These are phyloP conservation scores for Linum tenue DNA, from an alignment of 345 rosid genomes.

Conservation along the genomic window DNA sequence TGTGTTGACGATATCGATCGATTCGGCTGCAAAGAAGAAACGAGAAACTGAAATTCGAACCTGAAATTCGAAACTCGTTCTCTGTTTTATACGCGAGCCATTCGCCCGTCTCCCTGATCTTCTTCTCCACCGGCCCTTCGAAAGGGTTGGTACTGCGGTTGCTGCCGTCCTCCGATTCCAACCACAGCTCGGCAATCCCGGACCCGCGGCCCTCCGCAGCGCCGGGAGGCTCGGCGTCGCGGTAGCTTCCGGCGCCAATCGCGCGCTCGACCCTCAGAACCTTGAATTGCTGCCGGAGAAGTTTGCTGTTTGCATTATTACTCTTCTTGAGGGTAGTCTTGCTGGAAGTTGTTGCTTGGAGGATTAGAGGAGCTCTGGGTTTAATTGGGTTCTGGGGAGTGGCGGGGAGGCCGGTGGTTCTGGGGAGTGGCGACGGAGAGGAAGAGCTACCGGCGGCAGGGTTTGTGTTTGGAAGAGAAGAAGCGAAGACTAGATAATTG, in stretches of 20 bases:
- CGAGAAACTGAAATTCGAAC: conserved; percentile 18
- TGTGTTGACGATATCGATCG: no score
- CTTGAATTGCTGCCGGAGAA: conserved; percentile 25
- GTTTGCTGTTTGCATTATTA: neutral
- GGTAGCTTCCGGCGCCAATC: conserved; percentile 72
- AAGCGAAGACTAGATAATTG: neutral
- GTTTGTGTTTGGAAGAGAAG: neutral
- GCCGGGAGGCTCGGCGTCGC: conserved; percentile 49
- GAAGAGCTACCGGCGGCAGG: neutral
- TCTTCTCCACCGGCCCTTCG: conserved; percentile 54
- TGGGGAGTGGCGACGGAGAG: neutral
- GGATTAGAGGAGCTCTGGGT: neutral
- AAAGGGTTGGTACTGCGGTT: conserved; percentile 1
- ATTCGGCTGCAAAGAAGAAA: neutral
- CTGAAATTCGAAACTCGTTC: conserved; percentile 40
- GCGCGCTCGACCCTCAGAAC: conserved; percentile 59
- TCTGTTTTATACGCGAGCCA: conserved; percentile 40
- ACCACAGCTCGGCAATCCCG: conserved; percentile 34
- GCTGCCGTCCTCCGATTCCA: conserved; percentile 1
- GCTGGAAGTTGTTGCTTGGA: neutral
- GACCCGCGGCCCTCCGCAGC: conserved; percentile 36
- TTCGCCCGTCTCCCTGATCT: conserved; percentile 67
- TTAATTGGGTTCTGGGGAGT: neutral
- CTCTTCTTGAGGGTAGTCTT: neutral
- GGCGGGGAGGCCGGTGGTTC: neutral